Base-by-base conservation (phyloP, 495 filamentous ascomycete genomes). In the Aspergillus sclerotioniger region DNA sequence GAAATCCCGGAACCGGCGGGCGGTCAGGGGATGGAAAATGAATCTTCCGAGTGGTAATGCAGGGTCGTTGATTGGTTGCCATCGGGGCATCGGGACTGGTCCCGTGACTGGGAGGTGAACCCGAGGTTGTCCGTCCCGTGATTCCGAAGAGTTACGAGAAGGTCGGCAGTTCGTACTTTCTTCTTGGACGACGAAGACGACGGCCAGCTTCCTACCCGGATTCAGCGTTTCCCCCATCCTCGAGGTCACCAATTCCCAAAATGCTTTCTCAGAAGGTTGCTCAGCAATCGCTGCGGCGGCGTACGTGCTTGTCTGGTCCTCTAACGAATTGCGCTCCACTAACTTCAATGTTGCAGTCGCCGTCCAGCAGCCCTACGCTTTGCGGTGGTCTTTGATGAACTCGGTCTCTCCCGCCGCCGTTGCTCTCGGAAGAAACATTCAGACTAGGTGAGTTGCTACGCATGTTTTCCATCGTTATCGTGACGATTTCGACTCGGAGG, bases 241-340 rank as follows among this genome's bases (percentile, higher is more conserved):
- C 58, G 56, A 50, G 55, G 63, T 54, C 54, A 57, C 45, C 25
- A 59, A 21, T 35, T 31, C 29, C 67, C 74, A 83, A 49, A 32
- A 90, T 90, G 87, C 76, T 84, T 67, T 80, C 82, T 60, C 85
- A 87, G 67, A 82, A 87, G 77, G 72, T 84, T 70, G 79, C 80
- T 51, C 80, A 89, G 67, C 83, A 84, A 68, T 84, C 84, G 68
- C 73, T 87, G 74, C 84, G 86, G 78, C 82, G 86, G 78, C 74
- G 87, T 89, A 87, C 56, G 82, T 79, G 9, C 57, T 20, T 32
- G 19, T 44, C 29, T 47, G 13, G 41, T 48, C 48, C 16, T 29
- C 51, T 19, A 17, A 58, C 50, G 45, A 55, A 61, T 66, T 71
- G 51, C 51, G 58, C 33, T 54, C 59, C 56, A 46, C 59, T 53